Conservation (phyloP, 2,329 filamentous ascomycete species). For the Phyllosticta ampelicida region DNA sequence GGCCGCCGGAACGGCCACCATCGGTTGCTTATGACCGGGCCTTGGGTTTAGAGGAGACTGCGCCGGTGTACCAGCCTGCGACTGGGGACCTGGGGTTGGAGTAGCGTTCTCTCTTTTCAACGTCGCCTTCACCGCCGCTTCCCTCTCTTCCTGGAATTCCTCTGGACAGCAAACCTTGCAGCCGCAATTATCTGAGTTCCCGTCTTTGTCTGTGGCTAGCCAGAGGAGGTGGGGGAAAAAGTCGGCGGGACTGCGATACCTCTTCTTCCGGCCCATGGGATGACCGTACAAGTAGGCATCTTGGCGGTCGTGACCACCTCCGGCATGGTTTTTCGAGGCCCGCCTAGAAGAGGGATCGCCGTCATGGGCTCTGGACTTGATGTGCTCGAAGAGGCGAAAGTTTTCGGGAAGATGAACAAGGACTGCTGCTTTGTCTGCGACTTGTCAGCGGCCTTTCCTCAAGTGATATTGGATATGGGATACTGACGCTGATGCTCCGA, state of each 20-base stretch:
- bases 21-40: not conserved
- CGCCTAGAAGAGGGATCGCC: slow-evolving; percentile 31
- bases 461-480: not conserved
- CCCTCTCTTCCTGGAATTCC: slow-evolving; percentile 35
- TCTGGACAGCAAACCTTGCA: slow-evolving; percentile 49
- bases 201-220: slow-evolving; percentile 43
- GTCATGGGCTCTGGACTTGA: slow-evolving; percentile 40
- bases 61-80: not conserved
- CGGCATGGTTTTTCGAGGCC: slow-evolving; percentile 38
- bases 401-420: slow-evolving; percentile 44
- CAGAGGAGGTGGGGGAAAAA: slow-evolving; percentile 51
- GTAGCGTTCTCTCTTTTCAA: slow-evolving; percentile 20
- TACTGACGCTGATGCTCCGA: slow-evolving; percentile 21
- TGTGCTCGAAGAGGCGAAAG: slow-evolving; percentile 48
- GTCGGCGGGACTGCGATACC: slow-evolving; percentile 47
- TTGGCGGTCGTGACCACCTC: slow-evolving; percentile 43
- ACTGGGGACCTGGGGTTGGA: slow-evolving; percentile 10
- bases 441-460: not conserved
- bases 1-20: not conserved
- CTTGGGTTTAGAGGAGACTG: not conserved
- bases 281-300: slow-evolving; percentile 53
- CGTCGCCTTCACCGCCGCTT: slow-evolving; percentile 12
- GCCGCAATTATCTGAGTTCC: slow-evolving; percentile 44
- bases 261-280: slow-evolving; percentile 45
- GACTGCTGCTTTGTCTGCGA: slow-evolving; percentile 33